These are phyloP conservation scores for Liquidambar formosana DNA, from an alignment of 164 flowering plant genomes.

Conservation along the genomic window DNA sequence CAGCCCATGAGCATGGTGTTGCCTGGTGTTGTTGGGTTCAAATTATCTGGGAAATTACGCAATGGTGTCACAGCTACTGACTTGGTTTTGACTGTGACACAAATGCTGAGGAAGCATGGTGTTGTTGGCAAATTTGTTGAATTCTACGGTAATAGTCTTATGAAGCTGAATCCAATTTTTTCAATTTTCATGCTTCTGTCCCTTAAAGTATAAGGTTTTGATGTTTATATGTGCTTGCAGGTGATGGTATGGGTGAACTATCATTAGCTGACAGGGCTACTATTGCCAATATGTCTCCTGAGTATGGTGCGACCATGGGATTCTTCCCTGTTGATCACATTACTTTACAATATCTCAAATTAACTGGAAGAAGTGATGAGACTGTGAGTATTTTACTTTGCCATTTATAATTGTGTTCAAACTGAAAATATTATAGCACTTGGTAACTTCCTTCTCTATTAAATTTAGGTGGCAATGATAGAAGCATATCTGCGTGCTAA, in stretches of 20 bases:
- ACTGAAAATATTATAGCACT: neutral
- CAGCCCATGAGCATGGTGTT: constrained; percentile 99
- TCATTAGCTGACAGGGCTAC: constrained; percentile 95
- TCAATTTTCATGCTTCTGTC: neutral
- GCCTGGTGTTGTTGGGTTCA: constrained; percentile 97
- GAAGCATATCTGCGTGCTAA: constrained; percentile 88
- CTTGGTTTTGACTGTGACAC: constrained; percentile 92
- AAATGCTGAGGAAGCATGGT: constrained; percentile 92
- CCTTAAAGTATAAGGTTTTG: neutral
- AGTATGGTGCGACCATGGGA: constrained; percentile 99
- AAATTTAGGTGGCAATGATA: constrained; percentile 69
- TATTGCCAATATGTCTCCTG: constrained; percentile 97
- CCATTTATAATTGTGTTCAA: neutral
- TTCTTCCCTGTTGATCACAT: constrained; percentile 97
- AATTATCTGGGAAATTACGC: constrained; percentile 65
- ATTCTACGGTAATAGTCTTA: constrained; percentile 66
- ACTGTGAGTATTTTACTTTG: constrained; percentile 53
- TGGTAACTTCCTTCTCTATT: neutral
- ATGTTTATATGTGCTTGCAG: constrained; percentile 34
- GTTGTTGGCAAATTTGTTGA: constrained; percentile 97
- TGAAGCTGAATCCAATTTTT: neutral
- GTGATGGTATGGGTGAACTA: constrained; percentile 78
- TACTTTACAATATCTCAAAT: constrained; percentile 79
- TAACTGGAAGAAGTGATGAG: constrained; percentile 94
- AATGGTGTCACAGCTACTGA: constrained; percentile 96